Percentiles rank a stretch among this genome's conserved stretches.
Evolutionary conservation across 495 filamentous ascomycete genomes (phyloP).

Genomic region (Daldinia loculata): DNA sequence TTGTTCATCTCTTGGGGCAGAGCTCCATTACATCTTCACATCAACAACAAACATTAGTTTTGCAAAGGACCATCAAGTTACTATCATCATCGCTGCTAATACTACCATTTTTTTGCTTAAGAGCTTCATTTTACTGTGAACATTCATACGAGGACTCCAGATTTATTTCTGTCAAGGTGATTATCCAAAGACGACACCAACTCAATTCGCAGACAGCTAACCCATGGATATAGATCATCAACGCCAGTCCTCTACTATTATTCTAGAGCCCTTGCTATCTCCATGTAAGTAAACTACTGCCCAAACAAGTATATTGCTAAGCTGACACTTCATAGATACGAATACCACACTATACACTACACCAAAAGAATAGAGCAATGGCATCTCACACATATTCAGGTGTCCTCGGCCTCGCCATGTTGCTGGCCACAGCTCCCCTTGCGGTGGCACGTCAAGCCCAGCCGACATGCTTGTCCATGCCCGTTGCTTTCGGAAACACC

Average conservation of each 20-base stretch:
- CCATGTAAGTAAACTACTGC: not conserved
- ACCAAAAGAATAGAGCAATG: conserved; percentile 9
- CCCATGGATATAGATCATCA: not conserved
- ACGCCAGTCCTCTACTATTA: not conserved
- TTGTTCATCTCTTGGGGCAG: not conserved
- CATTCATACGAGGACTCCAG: conserved; percentile 17
- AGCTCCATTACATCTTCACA: conserved; percentile 10
- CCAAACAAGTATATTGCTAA: not conserved
- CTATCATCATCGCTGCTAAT: conserved; percentile 19
- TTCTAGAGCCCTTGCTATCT: not conserved
- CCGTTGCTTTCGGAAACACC: too few relatives aligned
- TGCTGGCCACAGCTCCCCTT: conserved; percentile 9
- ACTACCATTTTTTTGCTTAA: conserved; percentile 15
- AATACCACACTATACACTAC: not conserved
- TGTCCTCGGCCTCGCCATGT: conserved; percentile 1
- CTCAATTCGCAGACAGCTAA: not conserved
- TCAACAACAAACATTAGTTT: conserved; percentile 21
- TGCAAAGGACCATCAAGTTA: not conserved
- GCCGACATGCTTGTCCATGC: not conserved
- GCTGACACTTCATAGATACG: not conserved
- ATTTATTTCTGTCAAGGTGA: conserved; percentile 6
- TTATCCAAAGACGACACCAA: not conserved
- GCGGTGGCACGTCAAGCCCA: not conserved
- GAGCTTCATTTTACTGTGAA: conserved; percentile 14
- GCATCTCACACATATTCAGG: conserved; percentile 3